phyloP scores from a whole-genome alignment of 768 basidiomycete genomes.

The Lentinula raphanica region DNA sequence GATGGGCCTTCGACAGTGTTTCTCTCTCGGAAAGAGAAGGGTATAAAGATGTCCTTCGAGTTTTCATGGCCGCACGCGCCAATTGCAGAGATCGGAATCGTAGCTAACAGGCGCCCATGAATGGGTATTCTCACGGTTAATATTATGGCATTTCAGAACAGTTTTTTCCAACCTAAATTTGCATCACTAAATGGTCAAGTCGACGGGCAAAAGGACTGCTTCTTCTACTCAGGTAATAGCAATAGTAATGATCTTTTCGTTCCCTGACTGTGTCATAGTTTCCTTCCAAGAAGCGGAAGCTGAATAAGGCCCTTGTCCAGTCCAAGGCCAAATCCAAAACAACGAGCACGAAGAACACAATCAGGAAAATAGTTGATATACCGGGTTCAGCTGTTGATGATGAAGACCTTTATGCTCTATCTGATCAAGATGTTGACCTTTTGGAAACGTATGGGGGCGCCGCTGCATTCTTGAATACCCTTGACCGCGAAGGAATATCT shows the following conservation, averaged over 20 bases:
- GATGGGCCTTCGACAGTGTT: neutral
- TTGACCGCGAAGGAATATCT: conserved; percentile 79
- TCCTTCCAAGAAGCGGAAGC: conserved; percentile 7
- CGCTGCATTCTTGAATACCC: conserved; percentile 57
- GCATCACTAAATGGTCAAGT: neutral
- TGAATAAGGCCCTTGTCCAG: neutral
- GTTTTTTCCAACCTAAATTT: neutral
- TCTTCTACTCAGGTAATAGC: neutral
- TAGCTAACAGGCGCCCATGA: too few species aligned
- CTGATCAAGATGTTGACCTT: conserved; percentile 67
- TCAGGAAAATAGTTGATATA: conserved; percentile 58
- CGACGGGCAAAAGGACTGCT: conserved; percentile 1
- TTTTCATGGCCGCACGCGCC: neutral
- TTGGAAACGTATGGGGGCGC: conserved; percentile 60
- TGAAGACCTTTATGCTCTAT: conserved; percentile 48
- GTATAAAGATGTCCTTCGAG: neutral
- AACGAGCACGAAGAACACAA: conserved; percentile 35
- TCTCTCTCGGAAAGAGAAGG: neutral
- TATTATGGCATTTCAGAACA: too few species aligned
- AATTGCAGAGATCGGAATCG: too few species aligned
- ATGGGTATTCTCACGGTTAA: neutral
- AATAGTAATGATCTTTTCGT: neutral
- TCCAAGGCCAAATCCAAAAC: conserved; percentile 13
- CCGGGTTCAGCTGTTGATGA: conserved; percentile 40
- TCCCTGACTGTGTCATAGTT: neutral